A percentile compares a stretch with the other conserved stretches of the same genome.
Evolutionary conservation across 129 eudicot species (phyloP).

Genomic region (Apium graveolens): DNA sequence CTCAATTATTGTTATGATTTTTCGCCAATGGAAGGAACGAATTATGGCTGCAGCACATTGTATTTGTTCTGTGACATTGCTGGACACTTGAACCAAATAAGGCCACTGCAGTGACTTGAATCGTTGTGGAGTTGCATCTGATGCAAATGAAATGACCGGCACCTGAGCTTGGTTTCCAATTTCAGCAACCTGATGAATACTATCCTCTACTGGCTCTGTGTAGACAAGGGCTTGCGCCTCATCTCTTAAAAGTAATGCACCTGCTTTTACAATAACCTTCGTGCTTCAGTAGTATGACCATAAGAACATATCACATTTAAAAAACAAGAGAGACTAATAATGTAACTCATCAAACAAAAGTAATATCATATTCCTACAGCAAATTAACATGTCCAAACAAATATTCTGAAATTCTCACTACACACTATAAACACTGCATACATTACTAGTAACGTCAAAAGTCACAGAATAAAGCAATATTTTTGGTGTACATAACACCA

Average conservation of each 20-base stretch:
- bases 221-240: constrained; percentile 16
- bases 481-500: neutral
- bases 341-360: neutral
- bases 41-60: constrained; percentile 10
- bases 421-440: neutral
- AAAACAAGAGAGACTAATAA: no score
- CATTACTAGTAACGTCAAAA: neutral
- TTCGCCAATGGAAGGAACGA: constrained; percentile 16
- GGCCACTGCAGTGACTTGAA: constrained; percentile 20
- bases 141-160: constrained; percentile 21
- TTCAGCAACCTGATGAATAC: constrained; percentile 15
- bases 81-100: constrained; percentile 22
- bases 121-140: neutral
- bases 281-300: neutral
- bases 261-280: neutral
- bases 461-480: neutral
- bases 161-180: constrained; percentile 21
- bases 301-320: no score
- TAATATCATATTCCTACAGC: neutral
- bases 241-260: constrained; percentile 17
- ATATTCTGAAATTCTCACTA: neutral
- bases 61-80: constrained; percentile 17
- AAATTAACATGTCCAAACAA: neutral
- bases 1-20: constrained; percentile 23
- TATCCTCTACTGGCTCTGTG: constrained; percentile 23